Base-by-base conservation (phyloP, 1,139 yeast genomes). In the Debaryomycetaceae sp. region DNA sequence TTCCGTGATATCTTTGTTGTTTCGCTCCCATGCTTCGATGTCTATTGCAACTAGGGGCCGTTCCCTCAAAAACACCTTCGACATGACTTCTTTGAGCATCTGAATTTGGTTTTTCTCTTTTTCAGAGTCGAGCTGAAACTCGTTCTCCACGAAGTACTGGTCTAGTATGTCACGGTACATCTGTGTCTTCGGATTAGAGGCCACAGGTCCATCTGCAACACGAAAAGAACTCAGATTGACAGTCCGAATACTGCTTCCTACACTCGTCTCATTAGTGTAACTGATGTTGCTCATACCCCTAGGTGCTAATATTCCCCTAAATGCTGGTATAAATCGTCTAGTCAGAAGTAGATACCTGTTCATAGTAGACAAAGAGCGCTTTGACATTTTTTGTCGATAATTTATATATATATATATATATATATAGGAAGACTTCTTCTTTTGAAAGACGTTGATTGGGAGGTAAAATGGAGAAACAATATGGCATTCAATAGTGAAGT, bases 21-120 rank as follows among this genome's bases (percentile, higher is more conserved):
- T 61, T 24, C 65, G 58, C 53, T 86, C 95, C 65, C 70, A 82
- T 8, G 86, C 84, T 60, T 87, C 95, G 17, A 84, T 70, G 58
- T 87, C 95, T 30, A 87, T 63, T 9, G 85, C 72, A 17, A 85
- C 64, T 17, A 83, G 62, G 0, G 76, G 74, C 30, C 67, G 58
- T 17, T 65, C 57, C 24, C 69, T 55, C 6, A 61, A 54, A 42
- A 65, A 65, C 1, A 71, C 65, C 34, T 54, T 45, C 11, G 57
- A 51, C 60, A 75, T 63, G 36, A 59, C 51, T 1, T 50, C 36
- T 40, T 53, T 51, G 37, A 73, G 57, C n/a, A 46, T 43, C 2
- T 42, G 42, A 11, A 57, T 36, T 14, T 60, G 54, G 8, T 34
- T 39, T 7, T 51, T 55, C 23, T 49, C 48, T 9, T 49, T 49